Evolutionary conservation across 148 eudicot genomes (phyloP).

Genomic region (Camellia granthamiana): DNA sequence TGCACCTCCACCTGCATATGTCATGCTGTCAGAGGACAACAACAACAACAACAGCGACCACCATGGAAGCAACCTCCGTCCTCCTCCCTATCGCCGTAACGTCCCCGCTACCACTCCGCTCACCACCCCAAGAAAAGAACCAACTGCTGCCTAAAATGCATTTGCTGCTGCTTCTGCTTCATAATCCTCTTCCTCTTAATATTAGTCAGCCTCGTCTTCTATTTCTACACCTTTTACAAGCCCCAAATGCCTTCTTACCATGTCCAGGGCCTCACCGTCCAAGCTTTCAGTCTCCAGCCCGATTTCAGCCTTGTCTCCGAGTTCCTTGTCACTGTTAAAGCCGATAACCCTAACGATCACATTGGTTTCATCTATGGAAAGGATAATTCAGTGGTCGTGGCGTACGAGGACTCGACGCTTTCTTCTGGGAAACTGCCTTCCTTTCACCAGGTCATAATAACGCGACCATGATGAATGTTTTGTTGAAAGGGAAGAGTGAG

Average conservation of each 20-base stretch:
- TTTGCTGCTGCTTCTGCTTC: constrained; percentile 43
- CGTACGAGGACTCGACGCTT: constrained; percentile 22
- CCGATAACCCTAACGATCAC: constrained; percentile 44
- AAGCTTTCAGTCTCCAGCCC: constrained; percentile 25
- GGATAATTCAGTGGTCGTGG: constrained; percentile 26
- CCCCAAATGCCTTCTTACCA: constrained; percentile 47
- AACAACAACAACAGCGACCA: constrained; percentile 1
- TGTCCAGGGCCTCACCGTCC: constrained; percentile 31
- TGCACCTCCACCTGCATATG: constrained; percentile 34
- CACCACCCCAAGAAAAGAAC: constrained; percentile 7
- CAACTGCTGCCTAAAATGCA: constrained; percentile 34
- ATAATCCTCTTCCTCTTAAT: constrained; percentile 33
- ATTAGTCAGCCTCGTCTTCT: background rate
- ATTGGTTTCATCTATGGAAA: constrained; percentile 38
- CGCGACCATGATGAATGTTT: constrained; percentile 33
- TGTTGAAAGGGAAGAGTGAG: constrained; percentile 32
- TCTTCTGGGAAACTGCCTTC: constrained; percentile 44
- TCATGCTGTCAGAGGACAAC: constrained; percentile 17
- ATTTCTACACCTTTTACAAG: constrained; percentile 31
- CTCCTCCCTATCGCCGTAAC: constrained; percentile 27
- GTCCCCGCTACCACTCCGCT: constrained; percentile 14
- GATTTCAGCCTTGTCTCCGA: constrained; percentile 33
- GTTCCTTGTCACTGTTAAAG: constrained; percentile 26
- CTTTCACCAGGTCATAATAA: constrained; percentile 40
- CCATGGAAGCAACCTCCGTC: constrained; percentile 13